Evolutionary conservation across 805 yeast species (phyloP).

Genomic region (Lipomyces orientalis): DNA sequence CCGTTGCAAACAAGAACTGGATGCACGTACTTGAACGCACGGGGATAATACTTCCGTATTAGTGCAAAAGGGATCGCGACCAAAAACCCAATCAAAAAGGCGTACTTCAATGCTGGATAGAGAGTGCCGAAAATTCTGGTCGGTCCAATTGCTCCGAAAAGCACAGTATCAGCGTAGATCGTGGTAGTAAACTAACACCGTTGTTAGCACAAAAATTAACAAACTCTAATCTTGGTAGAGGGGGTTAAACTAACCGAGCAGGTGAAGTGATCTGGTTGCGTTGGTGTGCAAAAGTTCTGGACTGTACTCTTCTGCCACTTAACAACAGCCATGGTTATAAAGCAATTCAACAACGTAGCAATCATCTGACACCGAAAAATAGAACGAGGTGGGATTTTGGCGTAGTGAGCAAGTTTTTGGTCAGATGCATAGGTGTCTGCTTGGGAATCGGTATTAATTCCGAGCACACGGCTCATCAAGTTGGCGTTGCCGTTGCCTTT

Average conservation of each 20-base stretch:
- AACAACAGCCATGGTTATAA: conserved; percentile 54
- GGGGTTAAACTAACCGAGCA: conserved; percentile 47
- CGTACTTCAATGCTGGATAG: conserved; percentile 31
- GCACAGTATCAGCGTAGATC: conserved; percentile 60
- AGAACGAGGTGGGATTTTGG: conserved; percentile 56
- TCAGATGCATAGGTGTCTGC: conserved; percentile 48
- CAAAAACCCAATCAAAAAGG: conserved; percentile 33
- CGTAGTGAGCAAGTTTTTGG: conserved; percentile 60
- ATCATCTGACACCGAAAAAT: conserved; percentile 58
- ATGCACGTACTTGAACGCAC: conserved; percentile 16
- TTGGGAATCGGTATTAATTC: conserved; percentile 57
- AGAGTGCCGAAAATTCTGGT: conserved; percentile 57
- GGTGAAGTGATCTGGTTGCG: conserved; percentile 54
- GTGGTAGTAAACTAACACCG: conserved; percentile 44
- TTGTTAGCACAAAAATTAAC: background rate
- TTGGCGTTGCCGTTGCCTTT: conserved; percentile 67
- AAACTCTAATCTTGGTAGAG: conserved; percentile 12
- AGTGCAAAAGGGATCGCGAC: conserved; percentile 24
- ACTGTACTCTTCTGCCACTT: conserved; percentile 50
- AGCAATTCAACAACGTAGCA: conserved; percentile 61
- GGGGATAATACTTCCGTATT: conserved; percentile 14
- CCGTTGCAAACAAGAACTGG: conserved; percentile 21
- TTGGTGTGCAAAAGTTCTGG: conserved; percentile 51
- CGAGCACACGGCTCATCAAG: conserved; percentile 45
- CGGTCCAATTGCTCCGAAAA: conserved; percentile 73